phyloP scores from a whole-genome alignment of 2,329 filamentous ascomycete genomes.

The Neofusicoccum parvum region DNA sequence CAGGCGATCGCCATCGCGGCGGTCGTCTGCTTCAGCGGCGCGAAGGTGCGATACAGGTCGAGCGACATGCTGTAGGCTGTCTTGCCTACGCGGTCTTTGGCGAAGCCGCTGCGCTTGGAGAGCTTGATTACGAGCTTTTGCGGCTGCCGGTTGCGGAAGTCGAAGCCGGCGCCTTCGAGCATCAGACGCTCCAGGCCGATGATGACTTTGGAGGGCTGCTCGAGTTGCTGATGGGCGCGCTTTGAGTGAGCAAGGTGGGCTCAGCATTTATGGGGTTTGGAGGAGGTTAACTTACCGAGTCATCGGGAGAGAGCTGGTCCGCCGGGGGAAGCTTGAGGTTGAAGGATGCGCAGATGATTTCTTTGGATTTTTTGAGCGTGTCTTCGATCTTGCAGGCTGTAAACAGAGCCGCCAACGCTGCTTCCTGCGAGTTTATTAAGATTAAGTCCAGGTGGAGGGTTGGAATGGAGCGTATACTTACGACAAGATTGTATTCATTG shows the following conservation, averaged over 20 bases:
- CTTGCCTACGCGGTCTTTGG: slow-evolving; percentile 59
- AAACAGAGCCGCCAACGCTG: slow-evolving; percentile 83
- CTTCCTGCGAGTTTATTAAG: slow-evolving; percentile 59
- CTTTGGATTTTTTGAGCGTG: slow-evolving; percentile 92
- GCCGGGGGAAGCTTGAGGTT: slow-evolving; percentile 74
- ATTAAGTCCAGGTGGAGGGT: background rate
- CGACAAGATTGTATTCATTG: slow-evolving; percentile 75
- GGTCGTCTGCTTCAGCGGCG: slow-evolving; percentile 85
- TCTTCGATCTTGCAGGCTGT: slow-evolving; percentile 97
- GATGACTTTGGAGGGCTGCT: slow-evolving; percentile 74
- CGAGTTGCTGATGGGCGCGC: slow-evolving; percentile 66
- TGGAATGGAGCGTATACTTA: slow-evolving; percentile 30
- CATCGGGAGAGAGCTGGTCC: slow-evolving; percentile 74
- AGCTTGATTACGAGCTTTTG: slow-evolving; percentile 85
- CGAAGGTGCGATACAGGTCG: slow-evolving; percentile 91
- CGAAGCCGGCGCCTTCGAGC: slow-evolving; percentile 89
- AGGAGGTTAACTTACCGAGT: slow-evolving; percentile 61
- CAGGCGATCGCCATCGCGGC: slow-evolving; percentile 82
- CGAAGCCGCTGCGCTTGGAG: slow-evolving; percentile 60
- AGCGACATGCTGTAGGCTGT: slow-evolving; percentile 80
- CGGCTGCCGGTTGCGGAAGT: slow-evolving; percentile 87
- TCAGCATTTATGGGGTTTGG: background rate
- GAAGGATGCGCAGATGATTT: slow-evolving; percentile 88
- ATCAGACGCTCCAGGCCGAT: slow-evolving; percentile 91
- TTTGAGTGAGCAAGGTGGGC: background rate